These are phyloP conservation scores for Amanita rimosa DNA, from an alignment of 768 basidiomycete genomes.

Conservation along the genomic window DNA sequence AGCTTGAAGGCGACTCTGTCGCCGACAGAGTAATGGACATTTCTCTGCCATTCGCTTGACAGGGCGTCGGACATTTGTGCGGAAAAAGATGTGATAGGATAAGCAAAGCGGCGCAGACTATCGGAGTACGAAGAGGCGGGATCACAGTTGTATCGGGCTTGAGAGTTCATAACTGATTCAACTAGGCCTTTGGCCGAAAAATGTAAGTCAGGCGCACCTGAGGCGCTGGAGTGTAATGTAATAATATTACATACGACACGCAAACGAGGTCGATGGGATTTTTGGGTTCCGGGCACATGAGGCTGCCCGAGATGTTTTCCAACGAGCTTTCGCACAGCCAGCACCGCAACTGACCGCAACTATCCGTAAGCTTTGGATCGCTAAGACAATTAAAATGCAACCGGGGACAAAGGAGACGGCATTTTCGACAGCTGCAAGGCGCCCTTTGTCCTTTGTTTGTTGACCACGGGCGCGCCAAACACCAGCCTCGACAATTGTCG, in stretches of 20 bases:
- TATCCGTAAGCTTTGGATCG: too few species aligned
- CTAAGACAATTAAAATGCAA: too few species aligned
- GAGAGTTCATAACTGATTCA: constrained; percentile 1
- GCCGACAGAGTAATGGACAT: constrained; percentile 14
- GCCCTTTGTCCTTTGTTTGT: background rate
- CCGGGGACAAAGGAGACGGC: too few species aligned
- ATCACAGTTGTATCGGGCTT: background rate
- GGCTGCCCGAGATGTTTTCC: background rate
- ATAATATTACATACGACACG: background rate
- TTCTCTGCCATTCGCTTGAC: constrained; percentile 19
- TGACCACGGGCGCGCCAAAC: background rate
- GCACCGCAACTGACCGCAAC: too few species aligned
- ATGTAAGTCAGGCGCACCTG: background rate
- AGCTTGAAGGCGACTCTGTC: constrained; percentile 23
- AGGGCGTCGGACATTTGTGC: constrained; percentile 14
- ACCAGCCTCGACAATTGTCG: background rate
- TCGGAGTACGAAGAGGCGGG: constrained; percentile 3
- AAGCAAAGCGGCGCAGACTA: background rate
- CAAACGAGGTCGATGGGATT: background rate
- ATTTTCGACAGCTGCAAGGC: too few species aligned
- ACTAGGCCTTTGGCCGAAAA: background rate
- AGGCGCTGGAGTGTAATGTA: background rate
- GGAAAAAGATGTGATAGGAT: constrained; percentile 1
- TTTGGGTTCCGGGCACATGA: constrained; percentile 1
- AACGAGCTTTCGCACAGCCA: too few species aligned